Conservation (phyloP, 768 basidiomycete species). For the Leccinum rimulosum region DNA sequence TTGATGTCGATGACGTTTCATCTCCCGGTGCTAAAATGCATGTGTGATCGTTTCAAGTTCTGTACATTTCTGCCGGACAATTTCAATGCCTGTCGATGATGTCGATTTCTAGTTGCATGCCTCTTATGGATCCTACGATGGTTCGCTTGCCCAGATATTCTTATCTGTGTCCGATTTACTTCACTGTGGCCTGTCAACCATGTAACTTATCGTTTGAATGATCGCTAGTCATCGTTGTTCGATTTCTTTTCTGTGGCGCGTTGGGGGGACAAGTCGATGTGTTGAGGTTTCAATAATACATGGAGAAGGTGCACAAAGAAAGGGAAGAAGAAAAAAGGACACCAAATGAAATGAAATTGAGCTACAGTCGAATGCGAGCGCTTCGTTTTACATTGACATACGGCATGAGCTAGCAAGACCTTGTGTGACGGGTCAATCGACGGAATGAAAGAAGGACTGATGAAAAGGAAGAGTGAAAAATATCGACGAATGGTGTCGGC, state of each 20-base stretch:
- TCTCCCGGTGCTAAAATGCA: slow-evolving; percentile 7
- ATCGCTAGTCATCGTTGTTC: neutral
- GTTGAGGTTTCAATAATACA: slow-evolving; percentile 14
- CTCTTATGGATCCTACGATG: neutral
- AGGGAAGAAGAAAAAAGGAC: neutral
- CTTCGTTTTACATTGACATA: slow-evolving; percentile 22
- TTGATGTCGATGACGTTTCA: neutral
- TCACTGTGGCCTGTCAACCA: neutral
- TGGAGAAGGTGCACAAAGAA: neutral
- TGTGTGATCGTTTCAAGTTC: slow-evolving; percentile 9
- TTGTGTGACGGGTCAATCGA: slow-evolving; percentile 1
- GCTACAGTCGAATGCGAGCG: slow-evolving; percentile 4
- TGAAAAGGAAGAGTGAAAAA: neutral
- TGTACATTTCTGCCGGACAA: slow-evolving; percentile 1
- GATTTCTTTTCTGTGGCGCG: neutral
- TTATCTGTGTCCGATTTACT: neutral
- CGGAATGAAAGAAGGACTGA: slow-evolving; percentile 1
- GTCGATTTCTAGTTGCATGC: slow-evolving; percentile 6
- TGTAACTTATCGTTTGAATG: neutral
- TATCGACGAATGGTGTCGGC: neutral
- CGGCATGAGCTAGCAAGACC: slow-evolving; percentile 11
- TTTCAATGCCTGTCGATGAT: slow-evolving; percentile 5
- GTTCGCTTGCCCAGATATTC: neutral
- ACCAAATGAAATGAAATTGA: slow-evolving; percentile 1
- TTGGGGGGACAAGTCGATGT: neutral